Conservation (phyloP, 1,139 yeast species). For the Suhomyces bribrorum region DNA sequence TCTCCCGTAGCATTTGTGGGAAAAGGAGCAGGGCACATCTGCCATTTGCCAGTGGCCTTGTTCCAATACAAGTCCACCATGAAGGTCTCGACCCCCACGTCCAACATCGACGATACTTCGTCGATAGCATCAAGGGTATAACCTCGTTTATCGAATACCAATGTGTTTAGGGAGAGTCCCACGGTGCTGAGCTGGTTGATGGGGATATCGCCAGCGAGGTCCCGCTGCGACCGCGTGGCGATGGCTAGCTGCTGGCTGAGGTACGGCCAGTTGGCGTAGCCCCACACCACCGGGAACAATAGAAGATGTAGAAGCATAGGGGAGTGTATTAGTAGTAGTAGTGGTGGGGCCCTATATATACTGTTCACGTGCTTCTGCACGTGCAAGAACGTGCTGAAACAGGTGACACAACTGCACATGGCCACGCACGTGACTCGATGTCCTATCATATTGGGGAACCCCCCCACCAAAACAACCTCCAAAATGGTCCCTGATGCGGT, state of each 20-base stretch:
- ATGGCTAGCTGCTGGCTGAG: slow-evolving; percentile 8
- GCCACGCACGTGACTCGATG: slow-evolving; percentile 1
- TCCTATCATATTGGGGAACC: background rate
- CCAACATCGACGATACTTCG: slow-evolving; percentile 40
- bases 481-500: background rate
- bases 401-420: background rate
- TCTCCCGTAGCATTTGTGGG: slow-evolving; percentile 30
- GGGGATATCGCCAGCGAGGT: slow-evolving; percentile 55
- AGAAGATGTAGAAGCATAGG: slow-evolving; percentile 2
- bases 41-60: slow-evolving; percentile 54
- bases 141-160: slow-evolving; percentile 53
- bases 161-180: slow-evolving; percentile 58
- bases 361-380: too few relatives aligned
- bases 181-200: slow-evolving; percentile 56
- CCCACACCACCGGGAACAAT: slow-evolving; percentile 2
- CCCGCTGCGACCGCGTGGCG: slow-evolving; percentile 69
- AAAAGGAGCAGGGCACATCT: slow-evolving; percentile 64
- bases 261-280: slow-evolving; percentile 6
- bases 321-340: background rate
- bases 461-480: background rate
- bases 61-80: slow-evolving; percentile 71
- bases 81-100: slow-evolving; percentile 53
- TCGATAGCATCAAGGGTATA: slow-evolving; percentile 48
- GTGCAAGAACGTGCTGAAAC: background rate
- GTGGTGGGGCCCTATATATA: too few relatives aligned